Evolutionary conservation across 2,329 filamentous ascomycete species (phyloP).

Genomic region (Aspergillus phoenicis): DNA sequence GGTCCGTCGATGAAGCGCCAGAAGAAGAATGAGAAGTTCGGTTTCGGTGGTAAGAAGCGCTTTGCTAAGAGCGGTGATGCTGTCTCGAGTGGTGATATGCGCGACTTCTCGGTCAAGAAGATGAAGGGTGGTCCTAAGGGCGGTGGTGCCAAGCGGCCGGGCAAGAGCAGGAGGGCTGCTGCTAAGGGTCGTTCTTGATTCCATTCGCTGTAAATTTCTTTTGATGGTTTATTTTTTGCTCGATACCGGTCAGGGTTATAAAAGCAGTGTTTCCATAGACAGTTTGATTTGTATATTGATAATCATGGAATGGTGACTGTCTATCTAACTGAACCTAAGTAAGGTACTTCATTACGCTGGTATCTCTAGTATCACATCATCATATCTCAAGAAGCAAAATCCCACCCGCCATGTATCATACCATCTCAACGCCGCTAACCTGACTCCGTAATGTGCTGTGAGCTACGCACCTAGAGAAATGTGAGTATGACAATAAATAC

Average conservation of each 20-base stretch:
- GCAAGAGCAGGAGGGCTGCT: conserved; percentile 54
- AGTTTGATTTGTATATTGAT: conserved; percentile 1
- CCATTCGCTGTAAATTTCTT: background rate
- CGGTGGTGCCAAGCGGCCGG: conserved; percentile 49
- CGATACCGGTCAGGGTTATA: conserved; percentile 15
- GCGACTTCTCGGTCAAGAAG: conserved; percentile 76
- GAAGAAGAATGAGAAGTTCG: conserved; percentile 94
- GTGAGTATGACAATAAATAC: background rate
- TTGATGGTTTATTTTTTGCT: conserved; percentile 1
- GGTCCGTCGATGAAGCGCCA: conserved; percentile 67
- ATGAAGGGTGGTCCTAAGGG: conserved; percentile 69
- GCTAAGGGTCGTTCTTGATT: conserved; percentile 30
- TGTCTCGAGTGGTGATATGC: conserved; percentile 75
- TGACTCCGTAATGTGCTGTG: background rate
- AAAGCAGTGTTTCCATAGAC: conserved; percentile 1
- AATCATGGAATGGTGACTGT: conserved; percentile 11
- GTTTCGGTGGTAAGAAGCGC: conserved; percentile 94
- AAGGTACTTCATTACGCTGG: background rate
- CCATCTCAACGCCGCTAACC: background rate
- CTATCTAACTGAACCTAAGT: background rate
- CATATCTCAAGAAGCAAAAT: background rate
- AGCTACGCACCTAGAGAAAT: background rate
- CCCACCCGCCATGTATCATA: background rate
- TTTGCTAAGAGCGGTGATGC: conserved; percentile 90
- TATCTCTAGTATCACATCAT: conserved; percentile 1